phyloP scores from a whole-genome alignment of 306 rosid species.

The Vigna angularis region DNA sequence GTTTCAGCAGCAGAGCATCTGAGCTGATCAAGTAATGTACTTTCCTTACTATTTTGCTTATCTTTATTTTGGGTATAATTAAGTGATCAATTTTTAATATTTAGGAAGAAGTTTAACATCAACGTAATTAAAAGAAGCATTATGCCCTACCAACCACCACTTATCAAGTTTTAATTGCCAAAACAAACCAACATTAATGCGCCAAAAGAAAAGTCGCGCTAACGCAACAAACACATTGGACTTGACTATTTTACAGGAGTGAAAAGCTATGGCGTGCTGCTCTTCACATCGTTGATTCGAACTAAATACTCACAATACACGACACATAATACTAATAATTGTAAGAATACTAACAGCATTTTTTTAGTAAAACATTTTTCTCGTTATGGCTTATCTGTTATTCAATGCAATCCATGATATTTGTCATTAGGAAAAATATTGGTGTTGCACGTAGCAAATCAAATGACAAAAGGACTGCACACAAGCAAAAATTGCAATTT shows the following conservation, averaged over 20 bases:
- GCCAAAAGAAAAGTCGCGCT: neutral
- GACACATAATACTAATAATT: neutral
- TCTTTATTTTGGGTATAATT: neutral
- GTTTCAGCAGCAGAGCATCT: no score
- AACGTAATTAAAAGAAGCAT: neutral
- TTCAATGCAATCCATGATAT: neutral
- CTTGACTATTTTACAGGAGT: neutral
- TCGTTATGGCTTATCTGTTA: neutral
- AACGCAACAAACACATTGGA: neutral
- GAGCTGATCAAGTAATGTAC: neutral
- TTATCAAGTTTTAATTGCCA: neutral
- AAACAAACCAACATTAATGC: neutral
- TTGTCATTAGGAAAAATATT: no score
- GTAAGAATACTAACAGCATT: neutral
- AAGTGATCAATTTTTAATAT: neutral
- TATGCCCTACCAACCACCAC: neutral
- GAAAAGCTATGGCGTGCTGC: neutral
- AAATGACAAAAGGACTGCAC: neutral
- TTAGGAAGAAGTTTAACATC: neutral
- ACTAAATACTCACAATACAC: neutral
- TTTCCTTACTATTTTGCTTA: neutral
- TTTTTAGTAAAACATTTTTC: neutral
- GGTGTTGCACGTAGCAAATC: no score
- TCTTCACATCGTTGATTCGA: neutral
- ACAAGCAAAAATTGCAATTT: neutral